phyloP scores from a whole-genome alignment of 2,329 filamentous ascomycete genomes.

The Ceratocystis harringtonii region DNA sequence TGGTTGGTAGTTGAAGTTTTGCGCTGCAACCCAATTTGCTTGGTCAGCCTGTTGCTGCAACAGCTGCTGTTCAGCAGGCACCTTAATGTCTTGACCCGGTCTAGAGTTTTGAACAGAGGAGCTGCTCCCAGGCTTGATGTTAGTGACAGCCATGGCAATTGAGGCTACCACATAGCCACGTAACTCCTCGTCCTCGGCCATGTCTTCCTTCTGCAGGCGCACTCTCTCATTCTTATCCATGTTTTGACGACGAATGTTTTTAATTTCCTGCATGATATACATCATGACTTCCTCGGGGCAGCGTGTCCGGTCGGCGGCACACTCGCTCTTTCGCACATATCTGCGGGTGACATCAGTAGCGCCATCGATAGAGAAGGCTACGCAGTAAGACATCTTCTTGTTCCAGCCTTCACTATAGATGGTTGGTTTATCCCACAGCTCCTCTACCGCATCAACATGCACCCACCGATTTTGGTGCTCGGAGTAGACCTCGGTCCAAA shows the following conservation, averaged over 20 bases:
- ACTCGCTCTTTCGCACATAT: conserved; percentile 56
- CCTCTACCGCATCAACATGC: conserved; percentile 91
- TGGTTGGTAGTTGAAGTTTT: conserved; percentile 9
- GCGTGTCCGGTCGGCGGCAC: conserved; percentile 58
- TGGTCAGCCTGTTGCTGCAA: conserved; percentile 11
- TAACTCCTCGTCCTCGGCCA: conserved; percentile 59
- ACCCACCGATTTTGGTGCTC: conserved; percentile 88
- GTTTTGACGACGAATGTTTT: conserved; percentile 65
- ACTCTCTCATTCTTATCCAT: conserved; percentile 76
- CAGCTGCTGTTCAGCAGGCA: conserved; percentile 44
- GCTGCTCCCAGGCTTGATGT: conserved; percentile 39
- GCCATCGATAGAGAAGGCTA: conserved; percentile 87
- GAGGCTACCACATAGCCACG: conserved; percentile 58
- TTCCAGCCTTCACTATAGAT: conserved; percentile 91
- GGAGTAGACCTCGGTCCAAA: conserved; percentile 96
- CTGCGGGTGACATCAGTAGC: conserved; percentile 51
- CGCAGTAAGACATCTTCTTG: conserved; percentile 92
- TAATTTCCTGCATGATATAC: conserved; percentile 85
- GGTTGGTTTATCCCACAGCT: conserved; percentile 84
- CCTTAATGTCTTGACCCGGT: conserved; percentile 40
- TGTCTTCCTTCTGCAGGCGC: conserved; percentile 65
- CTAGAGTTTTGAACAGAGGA: conserved; percentile 18
- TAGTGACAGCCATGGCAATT: conserved; percentile 57
- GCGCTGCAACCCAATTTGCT: conserved; percentile 11
- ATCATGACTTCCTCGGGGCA: conserved; percentile 82